Evolutionary conservation across 2,329 filamentous ascomycete genomes (phyloP), one percentile per base, ranked within the genome.

Genomic region (Knufia petricola): DNA sequence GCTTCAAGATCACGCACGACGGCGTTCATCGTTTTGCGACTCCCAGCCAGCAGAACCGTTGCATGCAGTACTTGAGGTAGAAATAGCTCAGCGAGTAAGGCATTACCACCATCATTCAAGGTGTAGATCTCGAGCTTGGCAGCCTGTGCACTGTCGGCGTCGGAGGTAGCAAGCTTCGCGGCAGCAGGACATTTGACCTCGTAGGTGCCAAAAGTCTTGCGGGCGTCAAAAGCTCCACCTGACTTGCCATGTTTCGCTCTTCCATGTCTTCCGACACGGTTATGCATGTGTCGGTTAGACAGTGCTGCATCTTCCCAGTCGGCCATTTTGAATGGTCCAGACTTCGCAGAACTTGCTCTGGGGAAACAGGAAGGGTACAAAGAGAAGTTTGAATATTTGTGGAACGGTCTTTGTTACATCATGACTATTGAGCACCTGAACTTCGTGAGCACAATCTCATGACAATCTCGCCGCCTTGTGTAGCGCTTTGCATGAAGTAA

Each of bases 291-390:
- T 21, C 17, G 49, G 40, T 20, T 54, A 46, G 40, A 46, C 36
- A 47, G 48, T 41, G 19, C 26, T 4, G 42, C 42, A 17, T 45
- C 42, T 20, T 21, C 46, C 42, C 17, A 55, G 45, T 32, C 49
- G 40, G 45, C 48, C 50, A 7, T 49, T 48, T 2, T 46, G n/a
- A n/a, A n/a, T 28, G 44, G 4, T 28, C 12, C 26, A 28, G 26
- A n/a, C n/a, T n/a, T n/a, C n/a, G n/a, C n/a, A n/a, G n/a, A n/a
- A n/a, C n/a, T n/a, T n/a, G n/a, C n/a, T n/a, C n/a, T n/a, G n/a
- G n/a, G n/a, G n/a, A n/a, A n/a, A n/a, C n/a, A n/a, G n/a, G n/a
- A n/a, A n/a, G n/a, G n/a, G n/a, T n/a, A n/a, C n/a, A n/a, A n/a
- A n/a, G n/a, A n/a, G n/a, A n/a, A n/a, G n/a, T n/a, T n/a, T n/a